A percentile compares a stretch with the other conserved stretches of the same genome.
Conservation (phyloP, 768 basidiomycete genomes). For the Tricholoma matsutake region DNA sequence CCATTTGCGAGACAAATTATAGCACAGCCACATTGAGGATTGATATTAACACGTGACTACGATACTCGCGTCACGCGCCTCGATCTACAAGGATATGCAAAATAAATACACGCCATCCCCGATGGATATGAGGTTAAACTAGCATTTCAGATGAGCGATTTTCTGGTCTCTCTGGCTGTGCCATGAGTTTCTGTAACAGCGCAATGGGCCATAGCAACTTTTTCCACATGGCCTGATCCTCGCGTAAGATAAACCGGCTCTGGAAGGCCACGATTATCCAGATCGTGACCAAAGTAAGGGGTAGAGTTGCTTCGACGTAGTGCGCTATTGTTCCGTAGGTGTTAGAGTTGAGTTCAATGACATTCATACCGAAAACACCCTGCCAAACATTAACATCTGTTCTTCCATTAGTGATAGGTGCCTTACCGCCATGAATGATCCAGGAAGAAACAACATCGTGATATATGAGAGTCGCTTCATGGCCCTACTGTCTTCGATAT, state of each 20-base stretch:
- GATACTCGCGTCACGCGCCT: too few species aligned
- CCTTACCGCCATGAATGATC: slow-evolving; percentile 45
- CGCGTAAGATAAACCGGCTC: neutral
- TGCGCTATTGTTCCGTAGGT: slow-evolving; percentile 31
- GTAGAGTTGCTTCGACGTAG: slow-evolving; percentile 36
- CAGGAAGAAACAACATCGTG: slow-evolving; percentile 63
- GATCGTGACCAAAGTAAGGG: slow-evolving; percentile 40
- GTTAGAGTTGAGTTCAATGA: slow-evolving; percentile 38
- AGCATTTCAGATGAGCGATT: too few species aligned
- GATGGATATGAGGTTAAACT: too few species aligned
- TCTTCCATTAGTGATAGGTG: neutral
- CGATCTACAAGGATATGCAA: too few species aligned
- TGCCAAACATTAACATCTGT: slow-evolving; percentile 15
- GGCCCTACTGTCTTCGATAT: slow-evolving; percentile 46
- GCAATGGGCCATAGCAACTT: neutral
- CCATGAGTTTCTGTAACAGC: too few species aligned
- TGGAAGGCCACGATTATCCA: slow-evolving; percentile 49
- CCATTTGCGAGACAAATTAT: too few species aligned
- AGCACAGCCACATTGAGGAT: too few species aligned
- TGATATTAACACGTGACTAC: too few species aligned
- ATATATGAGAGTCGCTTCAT: slow-evolving; percentile 57
- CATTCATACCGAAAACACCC: slow-evolving; percentile 58
- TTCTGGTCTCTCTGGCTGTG: too few species aligned
- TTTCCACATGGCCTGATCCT: neutral
- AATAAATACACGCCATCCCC: too few species aligned